These are phyloP conservation scores for Beta macrorhiza DNA, from an alignment of 179 eudicot species.

Conservation along the genomic window DNA sequence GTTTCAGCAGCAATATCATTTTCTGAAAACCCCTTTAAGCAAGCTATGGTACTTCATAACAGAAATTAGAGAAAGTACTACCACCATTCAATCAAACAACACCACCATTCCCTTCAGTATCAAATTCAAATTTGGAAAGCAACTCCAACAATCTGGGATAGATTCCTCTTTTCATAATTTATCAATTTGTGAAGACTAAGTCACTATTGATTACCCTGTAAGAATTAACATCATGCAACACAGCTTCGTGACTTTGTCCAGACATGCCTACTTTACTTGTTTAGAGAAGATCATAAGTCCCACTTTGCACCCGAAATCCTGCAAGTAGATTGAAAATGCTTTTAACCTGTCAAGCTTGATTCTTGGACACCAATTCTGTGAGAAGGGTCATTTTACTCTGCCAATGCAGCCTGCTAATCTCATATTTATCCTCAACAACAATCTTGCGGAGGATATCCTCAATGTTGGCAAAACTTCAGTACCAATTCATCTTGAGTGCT, in stretches of 20 bases:
- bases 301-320: background rate
- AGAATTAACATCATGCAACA: too few species aligned
- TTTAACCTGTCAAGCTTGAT: background rate
- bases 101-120: too few species aligned
- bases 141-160: too few species aligned
- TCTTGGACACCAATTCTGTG: background rate
- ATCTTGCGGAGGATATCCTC: background rate
- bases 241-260: too few species aligned
- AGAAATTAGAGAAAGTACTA: background rate
- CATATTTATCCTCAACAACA: background rate
- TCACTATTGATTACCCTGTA: too few species aligned
- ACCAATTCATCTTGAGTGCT: background rate
- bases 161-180: too few species aligned
- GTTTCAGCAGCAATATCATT: background rate
- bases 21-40: background rate
- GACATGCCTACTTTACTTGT: too few species aligned
- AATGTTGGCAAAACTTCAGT: background rate
- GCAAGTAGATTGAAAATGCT: background rate
- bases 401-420: background rate
- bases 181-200: too few species aligned
- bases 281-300: too few species aligned
- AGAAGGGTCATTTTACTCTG: background rate
- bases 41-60: background rate
- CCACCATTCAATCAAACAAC: too few species aligned
- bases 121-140: too few species aligned